Base-by-base conservation (phyloP, 2,329 filamentous ascomycete species). In the Aureobasidium sp. region DNA sequence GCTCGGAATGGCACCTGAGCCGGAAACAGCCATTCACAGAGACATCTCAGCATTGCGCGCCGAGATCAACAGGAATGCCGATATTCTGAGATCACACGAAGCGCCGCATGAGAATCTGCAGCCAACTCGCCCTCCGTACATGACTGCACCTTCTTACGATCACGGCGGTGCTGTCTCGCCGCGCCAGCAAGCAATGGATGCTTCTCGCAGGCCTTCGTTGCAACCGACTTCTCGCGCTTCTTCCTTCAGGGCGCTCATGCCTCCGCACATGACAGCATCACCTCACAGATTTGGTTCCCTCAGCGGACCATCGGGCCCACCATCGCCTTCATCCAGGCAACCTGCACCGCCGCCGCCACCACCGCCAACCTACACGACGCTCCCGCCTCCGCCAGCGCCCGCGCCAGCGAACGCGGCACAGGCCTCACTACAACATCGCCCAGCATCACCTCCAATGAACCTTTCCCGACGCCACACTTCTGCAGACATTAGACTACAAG, bases 241-340 rank as follows among this genome's bases (percentile, higher is more conserved):
- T 68, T 84, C 87, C 67, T 88, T 93, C 71, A 85, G 90, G 29
- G 87, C 90, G 37, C 84, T 89, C 13, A 83, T 94, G 13, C 88
- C 90, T 40, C 86, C 90, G n/a, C 90, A 91, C 71, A 79, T 96
- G 60, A 86, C 89, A 15, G 83, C 86, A 60, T 88, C 85, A 65
- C 86, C 90, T 17, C 85, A 91, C 62, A 86, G 89, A 33, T 96
- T 92, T 73, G 92, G 92, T 53, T 96, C 93, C 23, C 93, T 95
- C 69, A 85, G 89, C 47, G 82, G 80, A 40, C 74, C 74, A 40
- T 85, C 84, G 66, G 81, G 81, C 33, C 81, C 81, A 61, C 79
- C 81, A 37, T 87, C 88, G 64, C 84, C 88, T 15, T 90, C 90
- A 9, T 84, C 88, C 57, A 85, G 84, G 64, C 90, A 91, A 63